phyloP scores from a whole-genome alignment of 169 alveolate genomes.

The Plasmodium inui region DNA sequence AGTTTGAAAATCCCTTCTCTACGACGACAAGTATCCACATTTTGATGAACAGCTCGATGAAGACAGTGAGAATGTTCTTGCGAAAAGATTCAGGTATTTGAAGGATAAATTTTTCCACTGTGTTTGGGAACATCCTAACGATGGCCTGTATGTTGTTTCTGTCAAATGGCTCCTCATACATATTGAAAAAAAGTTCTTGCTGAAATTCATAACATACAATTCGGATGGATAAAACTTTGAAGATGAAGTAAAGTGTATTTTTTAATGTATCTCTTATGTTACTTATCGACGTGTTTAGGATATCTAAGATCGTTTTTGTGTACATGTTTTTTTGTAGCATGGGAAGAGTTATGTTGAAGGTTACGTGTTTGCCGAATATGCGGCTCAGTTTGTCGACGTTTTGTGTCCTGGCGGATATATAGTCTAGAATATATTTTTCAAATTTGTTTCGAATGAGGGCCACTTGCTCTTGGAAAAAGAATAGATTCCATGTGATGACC shows the following conservation, averaged over 20 bases:
- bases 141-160: background rate
- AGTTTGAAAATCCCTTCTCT: constrained; percentile 62
- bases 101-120: constrained; percentile 41
- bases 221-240: constrained; percentile 63
- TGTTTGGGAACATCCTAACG: constrained; percentile 39
- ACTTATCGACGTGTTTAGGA: constrained; percentile 49
- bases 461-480: constrained; percentile 54
- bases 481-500: constrained; percentile 69
- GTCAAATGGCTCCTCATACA: constrained; percentile 40
- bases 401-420: constrained; percentile 27
- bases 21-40: constrained; percentile 58
- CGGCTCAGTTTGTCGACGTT: constrained; percentile 23
- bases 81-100: constrained; percentile 41
- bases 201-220: constrained; percentile 71
- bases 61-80: constrained; percentile 48
- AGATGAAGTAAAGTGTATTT: constrained; percentile 44
- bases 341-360: constrained; percentile 16
- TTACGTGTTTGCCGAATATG: constrained; percentile 11
- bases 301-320: constrained; percentile 60
- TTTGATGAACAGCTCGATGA: constrained; percentile 61
- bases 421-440: constrained; percentile 58
- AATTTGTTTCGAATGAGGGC: constrained; percentile 39
- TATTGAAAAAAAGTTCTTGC: constrained; percentile 54
- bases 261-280: constrained; percentile 65
- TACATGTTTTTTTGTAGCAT: constrained; percentile 43